Conservation (phyloP, 768 basidiomycete genomes). For the Boletellus emodensis region DNA sequence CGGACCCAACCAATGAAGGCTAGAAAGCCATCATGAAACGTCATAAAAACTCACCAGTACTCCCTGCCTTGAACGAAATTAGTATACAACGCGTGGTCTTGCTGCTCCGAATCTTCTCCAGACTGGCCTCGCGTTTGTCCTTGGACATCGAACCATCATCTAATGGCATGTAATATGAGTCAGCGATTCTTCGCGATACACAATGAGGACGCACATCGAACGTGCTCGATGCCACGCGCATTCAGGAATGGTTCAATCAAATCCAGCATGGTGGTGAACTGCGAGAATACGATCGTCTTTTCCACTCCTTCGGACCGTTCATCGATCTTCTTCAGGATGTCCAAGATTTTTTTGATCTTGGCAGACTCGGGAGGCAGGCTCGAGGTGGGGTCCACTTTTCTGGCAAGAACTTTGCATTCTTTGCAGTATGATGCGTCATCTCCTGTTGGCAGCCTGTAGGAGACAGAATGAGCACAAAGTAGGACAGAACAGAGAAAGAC, state of each 20-base stretch:
- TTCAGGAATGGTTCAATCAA: slow-evolving; percentile 82
- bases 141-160: slow-evolving; percentile 88
- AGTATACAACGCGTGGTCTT: slow-evolving; percentile 68
- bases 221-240: slow-evolving; percentile 62
- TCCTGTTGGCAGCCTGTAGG: slow-evolving; percentile 13
- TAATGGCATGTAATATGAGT: slow-evolving; percentile 29
- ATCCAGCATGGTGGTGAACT: slow-evolving; percentile 86
- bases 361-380: slow-evolving; percentile 67
- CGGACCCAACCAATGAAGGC: not conserved
- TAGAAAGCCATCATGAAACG: not conserved
- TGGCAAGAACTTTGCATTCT: slow-evolving; percentile 54
- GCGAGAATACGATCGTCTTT: slow-evolving; percentile 96
- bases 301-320: slow-evolving; percentile 55
- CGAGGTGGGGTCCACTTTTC: slow-evolving; percentile 35
- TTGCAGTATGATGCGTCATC: slow-evolving; percentile 46
- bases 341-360: slow-evolving; percentile 81
- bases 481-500: slow-evolving; percentile 25
- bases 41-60: slow-evolving; percentile 58
- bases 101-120: slow-evolving; percentile 68
- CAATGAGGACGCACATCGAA: slow-evolving; percentile 57
- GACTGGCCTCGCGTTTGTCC: slow-evolving; percentile 67
- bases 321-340: slow-evolving; percentile 64
- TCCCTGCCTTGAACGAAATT: slow-evolving; percentile 95
- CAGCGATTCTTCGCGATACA: not conserved
- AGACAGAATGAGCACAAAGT: not conserved